Evolutionary conservation across 805 yeast species (phyloP).

Genomic region (Candida patagonica): DNA sequence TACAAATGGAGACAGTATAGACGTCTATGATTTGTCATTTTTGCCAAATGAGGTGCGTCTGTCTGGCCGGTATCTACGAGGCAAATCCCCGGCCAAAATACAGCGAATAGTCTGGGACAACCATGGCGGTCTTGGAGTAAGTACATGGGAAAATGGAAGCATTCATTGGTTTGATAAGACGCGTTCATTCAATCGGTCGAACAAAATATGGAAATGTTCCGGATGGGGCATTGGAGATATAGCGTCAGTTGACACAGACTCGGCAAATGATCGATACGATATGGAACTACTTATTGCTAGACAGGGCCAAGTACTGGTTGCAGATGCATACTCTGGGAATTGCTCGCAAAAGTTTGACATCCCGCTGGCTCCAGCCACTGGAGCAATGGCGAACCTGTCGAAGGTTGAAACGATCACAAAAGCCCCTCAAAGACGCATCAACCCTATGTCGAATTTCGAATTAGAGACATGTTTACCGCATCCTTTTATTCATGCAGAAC

Average conservation of each 20-base stretch:
- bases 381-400: no score
- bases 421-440: not conserved
- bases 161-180: constrained; percentile 47
- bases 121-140: constrained; percentile 39
- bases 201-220: constrained; percentile 19
- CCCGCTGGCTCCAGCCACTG: constrained; percentile 25
- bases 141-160: constrained; percentile 48
- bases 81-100: constrained; percentile 51
- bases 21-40: constrained; percentile 53
- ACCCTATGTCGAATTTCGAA: constrained; percentile 20
- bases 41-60: constrained; percentile 42
- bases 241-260: constrained; percentile 1
- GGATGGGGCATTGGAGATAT: constrained; percentile 16
- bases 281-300: constrained; percentile 3
- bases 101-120: constrained; percentile 45
- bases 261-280: not conserved
- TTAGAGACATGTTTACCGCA: constrained; percentile 21
- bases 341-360: constrained; percentile 32
- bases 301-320: constrained; percentile 12
- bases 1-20: constrained; percentile 51
- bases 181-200: constrained; percentile 13
- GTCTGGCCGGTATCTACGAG: constrained; percentile 50
- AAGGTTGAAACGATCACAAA: not conserved
- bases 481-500: constrained; percentile 20
- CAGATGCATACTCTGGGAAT: constrained; percentile 16